phyloP scores from a whole-genome alignment of 2,329 filamentous ascomycete genomes.

The Aspergillus caelatus region DNA sequence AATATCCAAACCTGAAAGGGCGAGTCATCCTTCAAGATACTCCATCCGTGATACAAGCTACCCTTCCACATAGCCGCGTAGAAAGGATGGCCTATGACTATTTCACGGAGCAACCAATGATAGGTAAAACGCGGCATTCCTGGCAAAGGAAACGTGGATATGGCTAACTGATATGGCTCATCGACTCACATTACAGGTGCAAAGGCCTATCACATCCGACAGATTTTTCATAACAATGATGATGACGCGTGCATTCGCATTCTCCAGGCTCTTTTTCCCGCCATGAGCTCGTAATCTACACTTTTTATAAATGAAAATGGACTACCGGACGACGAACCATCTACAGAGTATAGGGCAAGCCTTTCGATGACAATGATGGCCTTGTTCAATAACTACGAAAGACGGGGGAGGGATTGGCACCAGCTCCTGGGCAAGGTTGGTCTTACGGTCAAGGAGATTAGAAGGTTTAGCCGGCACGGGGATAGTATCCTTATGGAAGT shows the following conservation, averaged over 20 bases:
- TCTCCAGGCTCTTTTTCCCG: not conserved
- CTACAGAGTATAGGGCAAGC: not conserved
- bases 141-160: not conserved
- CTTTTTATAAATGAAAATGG: not conserved
- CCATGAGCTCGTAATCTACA: not conserved
- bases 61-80: not conserved
- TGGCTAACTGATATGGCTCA: not conserved
- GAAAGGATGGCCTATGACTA: slow-evolving; percentile 4
- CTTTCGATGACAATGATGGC: not conserved
- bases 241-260: not conserved
- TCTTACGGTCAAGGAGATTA: not conserved
- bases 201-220: not conserved
- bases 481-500: not conserved
- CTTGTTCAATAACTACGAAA: slow-evolving; percentile 1
- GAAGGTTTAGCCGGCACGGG: not conserved
- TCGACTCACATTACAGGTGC: not conserved
- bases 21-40: too few species aligned
- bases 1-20: too few species aligned
- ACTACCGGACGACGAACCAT: not conserved
- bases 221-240: not conserved
- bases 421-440: not conserved
- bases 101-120: slow-evolving; percentile 2
- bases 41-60: too few species aligned
- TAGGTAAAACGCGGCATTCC: not conserved
- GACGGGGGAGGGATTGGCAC: slow-evolving; percentile 1